Percentiles rank a stretch among this genome's conserved stretches.
Conservation (phyloP, 2,329 filamentous ascomycete species). For the Endothia cerciana region DNA sequence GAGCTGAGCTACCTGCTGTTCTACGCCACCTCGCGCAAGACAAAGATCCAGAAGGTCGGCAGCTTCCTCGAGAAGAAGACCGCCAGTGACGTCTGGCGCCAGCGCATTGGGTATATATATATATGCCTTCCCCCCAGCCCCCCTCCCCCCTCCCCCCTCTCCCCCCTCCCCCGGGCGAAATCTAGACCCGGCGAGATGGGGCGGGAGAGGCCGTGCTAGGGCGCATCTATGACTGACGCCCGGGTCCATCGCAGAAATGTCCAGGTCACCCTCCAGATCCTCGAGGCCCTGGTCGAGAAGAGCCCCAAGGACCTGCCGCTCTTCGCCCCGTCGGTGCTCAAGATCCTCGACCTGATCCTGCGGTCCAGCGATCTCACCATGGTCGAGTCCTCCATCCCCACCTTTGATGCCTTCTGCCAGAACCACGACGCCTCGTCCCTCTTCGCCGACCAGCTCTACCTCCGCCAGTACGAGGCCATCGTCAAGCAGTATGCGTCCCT, state of each 20-base stretch:
- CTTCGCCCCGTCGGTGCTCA: constrained; percentile 83
- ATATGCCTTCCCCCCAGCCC: no score
- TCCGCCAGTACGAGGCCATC: constrained; percentile 80
- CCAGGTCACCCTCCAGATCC: constrained; percentile 91
- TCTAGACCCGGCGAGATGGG: no score
- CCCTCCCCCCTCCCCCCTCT: no score
- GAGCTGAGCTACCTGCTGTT: constrained; percentile 97
- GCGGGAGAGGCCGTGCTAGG: no score
- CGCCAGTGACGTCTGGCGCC: constrained; percentile 86
- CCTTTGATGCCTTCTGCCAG: constrained; percentile 86
- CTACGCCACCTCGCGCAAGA: constrained; percentile 91
- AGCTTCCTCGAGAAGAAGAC: constrained; percentile 94
- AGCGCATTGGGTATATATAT: constrained; percentile 75
- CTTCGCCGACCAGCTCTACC: constrained; percentile 82
- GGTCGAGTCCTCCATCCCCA: constrained; percentile 85
- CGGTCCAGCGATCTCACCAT: constrained; percentile 87
- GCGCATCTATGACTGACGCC: constrained; percentile 15
- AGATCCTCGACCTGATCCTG: constrained; percentile 81
- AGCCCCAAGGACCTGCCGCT: constrained; percentile 87
- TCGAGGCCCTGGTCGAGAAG: constrained; percentile 91
- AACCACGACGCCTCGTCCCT: constrained; percentile 86
- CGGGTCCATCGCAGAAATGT: constrained; percentile 67
- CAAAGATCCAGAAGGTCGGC: constrained; percentile 95
- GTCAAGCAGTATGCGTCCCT: constrained; percentile 80
- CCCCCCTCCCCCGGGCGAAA: no score